A percentile compares a stretch with the other conserved stretches of the same genome.
phyloP scores from a whole-genome alignment of 441 rosid genomes.

The Melastoma candidum region DNA sequence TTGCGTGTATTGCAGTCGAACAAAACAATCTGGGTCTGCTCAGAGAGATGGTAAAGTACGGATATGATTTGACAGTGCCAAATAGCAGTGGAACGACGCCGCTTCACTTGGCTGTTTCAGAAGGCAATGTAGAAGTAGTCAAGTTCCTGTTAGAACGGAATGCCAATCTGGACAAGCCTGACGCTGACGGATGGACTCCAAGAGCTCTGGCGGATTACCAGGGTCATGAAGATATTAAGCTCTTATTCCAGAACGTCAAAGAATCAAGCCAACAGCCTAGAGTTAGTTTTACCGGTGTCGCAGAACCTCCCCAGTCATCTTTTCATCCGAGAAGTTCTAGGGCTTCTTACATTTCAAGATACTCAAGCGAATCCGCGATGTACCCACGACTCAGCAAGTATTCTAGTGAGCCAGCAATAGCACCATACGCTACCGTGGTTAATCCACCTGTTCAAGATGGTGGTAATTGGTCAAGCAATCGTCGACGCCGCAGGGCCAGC shows the following conservation, averaged over 20 bases:
- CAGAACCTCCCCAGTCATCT: no score
- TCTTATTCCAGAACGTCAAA: conserved; percentile 24
- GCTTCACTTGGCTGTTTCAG: conserved; percentile 66
- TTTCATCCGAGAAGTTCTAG: no score
- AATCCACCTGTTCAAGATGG: conserved; percentile 19
- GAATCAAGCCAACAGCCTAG: conserved; percentile 18
- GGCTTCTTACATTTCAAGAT: neutral
- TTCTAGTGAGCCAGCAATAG: conserved; percentile 9
- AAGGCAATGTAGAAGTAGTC: conserved; percentile 61
- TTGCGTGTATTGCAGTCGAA: conserved; percentile 48
- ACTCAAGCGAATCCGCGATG: conserved; percentile 9
- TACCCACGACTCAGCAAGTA: conserved; percentile 12
- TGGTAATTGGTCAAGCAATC: conserved; percentile 19
- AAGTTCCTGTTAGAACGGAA: conserved; percentile 67
- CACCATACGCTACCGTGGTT: conserved; percentile 18
- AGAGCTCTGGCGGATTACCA: conserved; percentile 63
- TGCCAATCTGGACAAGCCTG: conserved; percentile 65
- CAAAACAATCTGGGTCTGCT: conserved; percentile 57
- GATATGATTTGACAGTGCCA: conserved; percentile 53
- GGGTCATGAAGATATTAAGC: conserved; percentile 17
- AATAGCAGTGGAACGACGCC: conserved; percentile 45
- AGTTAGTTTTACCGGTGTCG: conserved; percentile 10
- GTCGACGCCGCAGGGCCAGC: conserved; percentile 34
- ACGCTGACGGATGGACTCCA: conserved; percentile 70
- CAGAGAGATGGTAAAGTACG: conserved; percentile 35